Conservation (phyloP, 2,329 filamentous ascomycete genomes). For the Epichloe coenophiala region DNA sequence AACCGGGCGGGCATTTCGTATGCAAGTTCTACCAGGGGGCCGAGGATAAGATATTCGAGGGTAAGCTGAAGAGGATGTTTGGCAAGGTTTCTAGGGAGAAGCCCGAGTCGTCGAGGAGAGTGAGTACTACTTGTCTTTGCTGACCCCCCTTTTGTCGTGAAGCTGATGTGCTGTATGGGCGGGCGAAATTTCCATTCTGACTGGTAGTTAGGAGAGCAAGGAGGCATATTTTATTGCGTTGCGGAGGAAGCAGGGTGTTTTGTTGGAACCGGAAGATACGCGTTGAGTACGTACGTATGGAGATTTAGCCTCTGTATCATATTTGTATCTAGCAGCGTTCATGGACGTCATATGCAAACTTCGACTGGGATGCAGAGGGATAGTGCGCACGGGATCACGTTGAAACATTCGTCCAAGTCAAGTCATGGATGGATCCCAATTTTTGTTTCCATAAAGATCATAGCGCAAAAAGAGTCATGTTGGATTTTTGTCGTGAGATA, state of each 20-base stretch:
- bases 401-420: too few relatives aligned
- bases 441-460: background rate
- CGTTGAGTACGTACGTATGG: background rate
- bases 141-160: background rate
- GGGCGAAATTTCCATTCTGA: background rate
- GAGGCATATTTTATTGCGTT: slow-evolving; percentile 81
- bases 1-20: slow-evolving; percentile 73
- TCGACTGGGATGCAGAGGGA: too few relatives aligned
- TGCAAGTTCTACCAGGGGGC: slow-evolving; percentile 95
- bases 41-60: slow-evolving; percentile 73
- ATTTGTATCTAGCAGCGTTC: too few relatives aligned
- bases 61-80: slow-evolving; percentile 63
- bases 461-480: slow-evolving; percentile 17
- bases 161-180: background rate
- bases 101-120: slow-evolving; percentile 77
- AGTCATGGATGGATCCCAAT: too few relatives aligned
- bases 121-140: slow-evolving; percentile 28
- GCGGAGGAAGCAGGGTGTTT: slow-evolving; percentile 41
- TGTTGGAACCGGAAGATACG: slow-evolving; percentile 7
- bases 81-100: slow-evolving; percentile 78
- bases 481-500: slow-evolving; percentile 25
- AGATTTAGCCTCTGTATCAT: too few relatives aligned
- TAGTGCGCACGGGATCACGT: too few relatives aligned
- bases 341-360: too few relatives aligned
- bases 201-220: slow-evolving; percentile 30